phyloP scores from a whole-genome alignment of 2,329 filamentous ascomycete species.

The Fusarium decemcellulare region DNA sequence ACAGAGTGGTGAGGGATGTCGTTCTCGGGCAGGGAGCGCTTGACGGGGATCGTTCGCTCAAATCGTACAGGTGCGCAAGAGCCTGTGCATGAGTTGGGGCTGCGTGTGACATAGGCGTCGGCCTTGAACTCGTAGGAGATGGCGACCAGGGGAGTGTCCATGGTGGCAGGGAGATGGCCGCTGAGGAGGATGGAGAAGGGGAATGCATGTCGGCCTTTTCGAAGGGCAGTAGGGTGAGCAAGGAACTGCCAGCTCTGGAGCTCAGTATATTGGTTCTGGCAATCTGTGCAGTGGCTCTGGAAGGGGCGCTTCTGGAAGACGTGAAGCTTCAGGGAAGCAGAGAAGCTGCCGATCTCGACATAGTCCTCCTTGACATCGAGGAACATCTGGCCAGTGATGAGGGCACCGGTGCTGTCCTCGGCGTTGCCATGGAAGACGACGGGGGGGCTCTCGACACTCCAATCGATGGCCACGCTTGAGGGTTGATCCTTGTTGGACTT shows the following conservation, averaged over 20 bases:
- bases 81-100: constrained; percentile 56
- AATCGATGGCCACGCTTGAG: constrained; percentile 61
- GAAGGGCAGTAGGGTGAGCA: constrained; percentile 65
- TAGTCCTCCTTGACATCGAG: constrained; percentile 78
- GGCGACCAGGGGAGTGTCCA: constrained; percentile 78
- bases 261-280: constrained; percentile 78
- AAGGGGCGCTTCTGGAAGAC: constrained; percentile 87
- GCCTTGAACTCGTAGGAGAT: constrained; percentile 87
- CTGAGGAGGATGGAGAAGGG: constrained; percentile 91
- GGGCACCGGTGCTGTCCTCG: constrained; percentile 82
- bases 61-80: constrained; percentile 70
- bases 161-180: constrained; percentile 85
- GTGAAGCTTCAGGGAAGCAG: constrained; percentile 79
- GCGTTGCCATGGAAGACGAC: constrained; percentile 85
- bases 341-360: constrained; percentile 79
- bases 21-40: constrained; percentile 81
- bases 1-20: constrained; percentile 89
- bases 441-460: constrained; percentile 87
- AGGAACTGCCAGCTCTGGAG: constrained; percentile 87
- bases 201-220: constrained; percentile 77
- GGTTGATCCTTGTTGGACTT: constrained; percentile 61
- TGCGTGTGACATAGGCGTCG: constrained; percentile 72
- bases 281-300: constrained; percentile 82
- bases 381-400: constrained; percentile 87
- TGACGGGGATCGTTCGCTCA: constrained; percentile 78